A percentile compares a stretch with the other conserved stretches of the same genome.
Evolutionary conservation across 1,284 basidiomycete genomes (phyloP).

Genomic region (Ganoderma boninense): DNA sequence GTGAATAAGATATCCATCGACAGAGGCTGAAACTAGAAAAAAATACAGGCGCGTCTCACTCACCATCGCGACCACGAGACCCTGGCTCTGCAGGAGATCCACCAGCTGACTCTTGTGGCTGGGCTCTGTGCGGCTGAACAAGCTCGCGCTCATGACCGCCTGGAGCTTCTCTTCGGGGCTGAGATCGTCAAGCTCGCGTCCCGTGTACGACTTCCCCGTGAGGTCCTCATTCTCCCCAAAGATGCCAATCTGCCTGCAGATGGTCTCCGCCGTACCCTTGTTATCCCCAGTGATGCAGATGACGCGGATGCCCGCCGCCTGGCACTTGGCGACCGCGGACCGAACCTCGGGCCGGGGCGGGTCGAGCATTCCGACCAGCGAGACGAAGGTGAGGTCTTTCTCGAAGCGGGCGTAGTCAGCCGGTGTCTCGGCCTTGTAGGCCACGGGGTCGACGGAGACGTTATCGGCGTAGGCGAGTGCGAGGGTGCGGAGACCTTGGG

Average conservation of each 20-base stretch:
- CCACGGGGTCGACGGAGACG: constrained; percentile 76
- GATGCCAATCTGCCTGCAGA: constrained; percentile 96
- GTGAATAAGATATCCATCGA: constrained; percentile 16
- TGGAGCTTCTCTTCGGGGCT: constrained; percentile 81
- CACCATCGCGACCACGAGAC: constrained; percentile 98
- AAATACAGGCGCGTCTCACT: constrained; percentile 37
- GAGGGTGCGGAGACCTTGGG: constrained; percentile 88
- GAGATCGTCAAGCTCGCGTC: constrained; percentile 89
- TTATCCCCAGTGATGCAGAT: constrained; percentile 99
- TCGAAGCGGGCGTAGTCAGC: constrained; percentile 92
- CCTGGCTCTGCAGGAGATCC: constrained; percentile 92
- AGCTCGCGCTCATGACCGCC: constrained; percentile 86
- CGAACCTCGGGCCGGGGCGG: constrained; percentile 96
- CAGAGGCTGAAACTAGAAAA: not conserved
- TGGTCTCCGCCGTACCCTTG: constrained; percentile 97
- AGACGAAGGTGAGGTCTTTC: constrained; percentile 91
- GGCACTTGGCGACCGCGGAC: constrained; percentile 89
- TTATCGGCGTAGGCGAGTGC: constrained; percentile 91
- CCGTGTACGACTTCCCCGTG: constrained; percentile 94
- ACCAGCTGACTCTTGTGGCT: constrained; percentile 96
- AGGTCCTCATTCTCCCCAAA: constrained; percentile 86
- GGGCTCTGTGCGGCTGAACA: constrained; percentile 96
- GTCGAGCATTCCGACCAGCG: constrained; percentile 97
- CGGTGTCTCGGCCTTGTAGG: constrained; percentile 83
- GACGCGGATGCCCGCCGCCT: constrained; percentile 93